A percentile compares a stretch with the other conserved stretches of the same genome.
Conservation (phyloP, 495 filamentous ascomycete genomes). For the Parmelia sp. region DNA sequence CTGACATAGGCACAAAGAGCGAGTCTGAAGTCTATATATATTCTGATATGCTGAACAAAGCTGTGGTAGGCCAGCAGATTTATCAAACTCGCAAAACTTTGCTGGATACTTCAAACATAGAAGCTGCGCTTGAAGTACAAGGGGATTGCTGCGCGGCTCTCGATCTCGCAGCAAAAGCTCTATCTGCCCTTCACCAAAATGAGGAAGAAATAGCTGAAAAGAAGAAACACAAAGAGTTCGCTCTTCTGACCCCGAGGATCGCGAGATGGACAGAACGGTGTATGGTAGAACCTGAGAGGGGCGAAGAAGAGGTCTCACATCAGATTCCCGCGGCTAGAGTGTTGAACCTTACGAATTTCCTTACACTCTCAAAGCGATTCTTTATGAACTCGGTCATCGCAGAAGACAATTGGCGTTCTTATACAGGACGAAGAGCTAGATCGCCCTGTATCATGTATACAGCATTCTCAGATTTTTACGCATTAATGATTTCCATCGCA, state of each 20-base stretch:
- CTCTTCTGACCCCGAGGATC: slow-evolving; percentile 45
- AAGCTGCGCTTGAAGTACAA: slow-evolving; percentile 69
- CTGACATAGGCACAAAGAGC: slow-evolving; percentile 62
- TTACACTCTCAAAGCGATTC: slow-evolving; percentile 55
- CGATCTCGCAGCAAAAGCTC: slow-evolving; percentile 57
- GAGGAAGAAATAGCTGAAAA: slow-evolving; percentile 50
- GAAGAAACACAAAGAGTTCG: slow-evolving; percentile 48
- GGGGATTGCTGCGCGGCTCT: slow-evolving; percentile 58
- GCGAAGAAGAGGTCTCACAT: slow-evolving; percentile 30
- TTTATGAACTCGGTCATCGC: slow-evolving; percentile 70
- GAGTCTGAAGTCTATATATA: slow-evolving; percentile 67
- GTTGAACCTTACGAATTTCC: slow-evolving; percentile 54
- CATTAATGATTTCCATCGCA: slow-evolving; percentile 59
- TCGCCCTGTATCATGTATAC: slow-evolving; percentile 59
- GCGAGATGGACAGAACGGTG: slow-evolving; percentile 38
- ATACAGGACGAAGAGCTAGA: slow-evolving; percentile 40
- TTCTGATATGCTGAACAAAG: slow-evolving; percentile 52
- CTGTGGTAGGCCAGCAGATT: slow-evolving; percentile 34
- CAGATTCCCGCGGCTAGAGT: slow-evolving; percentile 49
- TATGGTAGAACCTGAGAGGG: slow-evolving; percentile 28
- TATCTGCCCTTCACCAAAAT: slow-evolving; percentile 51
- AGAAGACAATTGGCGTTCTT: slow-evolving; percentile 60
- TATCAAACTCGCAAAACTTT: slow-evolving; percentile 25
- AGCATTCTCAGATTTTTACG: slow-evolving; percentile 66
- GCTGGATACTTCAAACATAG: slow-evolving; percentile 42